Evolutionary conservation across 495 filamentous ascomycete genomes (phyloP), one percentile per base, ranked within the genome.

Genomic region (Hypomontagnella monticulosa): DNA sequence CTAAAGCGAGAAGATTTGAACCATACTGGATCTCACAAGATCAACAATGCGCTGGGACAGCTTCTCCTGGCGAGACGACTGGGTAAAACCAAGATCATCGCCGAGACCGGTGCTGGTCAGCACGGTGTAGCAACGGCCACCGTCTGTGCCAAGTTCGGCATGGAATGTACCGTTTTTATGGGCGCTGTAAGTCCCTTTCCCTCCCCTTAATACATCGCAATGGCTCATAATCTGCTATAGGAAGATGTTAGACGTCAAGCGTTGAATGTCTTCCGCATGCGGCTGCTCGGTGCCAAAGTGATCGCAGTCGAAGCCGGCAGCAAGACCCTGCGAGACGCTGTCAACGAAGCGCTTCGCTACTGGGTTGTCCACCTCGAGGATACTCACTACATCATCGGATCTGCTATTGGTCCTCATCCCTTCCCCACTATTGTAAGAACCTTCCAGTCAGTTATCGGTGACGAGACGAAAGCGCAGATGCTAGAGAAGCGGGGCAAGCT

Each of bases 151-250:
- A 95, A 95, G 75, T 97, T 98, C 69, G 92, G 91, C 71, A 90
- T 98, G 91, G 89, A 93, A 71, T 98, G 93, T 74, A 94, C 91
- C 18, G 88, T 98, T 40, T 97, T 91, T 79, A 98, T 98, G 93
- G 93, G 93, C 59, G 92, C 91, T 14, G 80, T 81, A 69, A 69
- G 78, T 73, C 34, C 6, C 54, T 47, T 15, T 10, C 12, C 30
- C 44, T 37, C 32, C n/a, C 18, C 9, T 15, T 52, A 14, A 15
- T 8, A 20, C 12, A 3, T 6, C 30, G 2, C 44, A 19, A n/a
- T 37, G n/a, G 43, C 71, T 74, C 10, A 75, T 58, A 34, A 60
- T 33, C 1, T 37, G 36, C 5, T 27, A 48, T 49, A 81, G 79
- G 93, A 97, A 75, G 93, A 98, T 75, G 93, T 98, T 32, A 85